phyloP scores from a whole-genome alignment of 176 grass and related monocot species.

The Secale cereale region DNA sequence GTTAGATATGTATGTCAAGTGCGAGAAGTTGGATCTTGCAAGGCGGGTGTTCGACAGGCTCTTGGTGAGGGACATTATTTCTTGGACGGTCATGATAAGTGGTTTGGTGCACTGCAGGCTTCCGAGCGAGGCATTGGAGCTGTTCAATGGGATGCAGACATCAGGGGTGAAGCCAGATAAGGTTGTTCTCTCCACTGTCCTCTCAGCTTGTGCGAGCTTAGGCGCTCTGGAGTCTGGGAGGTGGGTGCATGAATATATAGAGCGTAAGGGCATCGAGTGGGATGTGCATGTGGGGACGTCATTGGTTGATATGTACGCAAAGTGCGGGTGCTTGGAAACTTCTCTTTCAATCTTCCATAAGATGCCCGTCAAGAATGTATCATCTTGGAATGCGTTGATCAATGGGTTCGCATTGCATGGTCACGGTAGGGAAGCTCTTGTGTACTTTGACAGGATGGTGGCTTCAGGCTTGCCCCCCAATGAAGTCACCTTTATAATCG shows the following conservation, averaged over 20 bases:
- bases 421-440: conserved; percentile 27
- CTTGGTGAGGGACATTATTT: conserved; percentile 33
- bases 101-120: conserved; percentile 48
- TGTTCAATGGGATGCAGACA: conserved; percentile 41
- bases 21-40: conserved; percentile 28
- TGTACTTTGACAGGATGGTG: conserved; percentile 40
- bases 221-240: conserved; percentile 31
- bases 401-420: conserved; percentile 42
- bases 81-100: conserved; percentile 46
- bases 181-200: conserved; percentile 37
- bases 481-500: conserved; percentile 42
- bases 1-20: conserved; percentile 56
- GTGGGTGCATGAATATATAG: conserved; percentile 51
- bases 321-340: conserved; percentile 43
- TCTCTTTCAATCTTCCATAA: conserved; percentile 34
- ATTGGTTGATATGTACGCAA: conserved; percentile 43
- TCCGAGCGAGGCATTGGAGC: conserved; percentile 28
- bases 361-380: conserved; percentile 45
- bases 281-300: conserved; percentile 53
- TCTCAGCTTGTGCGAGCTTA: conserved; percentile 50
- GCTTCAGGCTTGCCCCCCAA: conserved; percentile 23
- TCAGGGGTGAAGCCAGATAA: conserved; percentile 41
- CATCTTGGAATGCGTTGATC: conserved; percentile 52
- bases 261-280: conserved; percentile 42
- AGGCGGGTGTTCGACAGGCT: conserved; percentile 34